Base-by-base conservation (phyloP, 192 early-diverging fungal genomes). In the Coemansia sp. region DNA sequence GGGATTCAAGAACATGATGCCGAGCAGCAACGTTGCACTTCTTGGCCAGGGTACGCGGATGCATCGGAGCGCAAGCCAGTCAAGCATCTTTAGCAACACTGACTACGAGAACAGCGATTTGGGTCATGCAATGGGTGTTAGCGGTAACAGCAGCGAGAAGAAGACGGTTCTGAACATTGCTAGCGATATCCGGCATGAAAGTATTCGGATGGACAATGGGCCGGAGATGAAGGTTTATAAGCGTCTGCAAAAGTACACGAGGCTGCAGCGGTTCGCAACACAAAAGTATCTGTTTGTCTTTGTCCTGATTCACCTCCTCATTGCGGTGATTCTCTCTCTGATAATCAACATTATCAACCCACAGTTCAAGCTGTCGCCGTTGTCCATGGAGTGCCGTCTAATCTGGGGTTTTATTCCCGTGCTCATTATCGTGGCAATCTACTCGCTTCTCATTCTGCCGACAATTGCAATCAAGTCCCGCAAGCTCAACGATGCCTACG, bases 321-420 rank as follows among this genome's bases (percentile, higher is more conserved):
- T 62, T 4, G 72, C 66, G 0, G 24, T 64, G 7, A 17, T 61
- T 12, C 24, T 75, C 17, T 69, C 72, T 58, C 51, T 75, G 38
- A 48, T 61, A 0, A 57, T 68, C 66, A 75, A 75, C 62, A 66
- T 75, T 18, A 22, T 69, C 43, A 69, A 69, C 62, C 30, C 64
- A 8, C 66, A 75, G 72, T 75, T 66, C 22, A 59, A 37, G 8
- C 11, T 69, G 17, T 59, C 62, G 55, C 73, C 73, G 5, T 24
- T 62, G 30, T 52, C 55, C 41, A 59, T 34, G 27, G 30, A 33
- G n/a, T 76, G 73, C 59, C 49, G 41, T 14, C 23, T 76, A 40
- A 25, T 66, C 9, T 76, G 73, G 73, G 73, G 67, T 0, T 69
- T 76, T 17, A 19, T 76, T 5, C 73, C 73, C 11, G 23, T 60